phyloP scores from a whole-genome alignment of 441 rosid genomes.

The Erodium moschatum region DNA sequence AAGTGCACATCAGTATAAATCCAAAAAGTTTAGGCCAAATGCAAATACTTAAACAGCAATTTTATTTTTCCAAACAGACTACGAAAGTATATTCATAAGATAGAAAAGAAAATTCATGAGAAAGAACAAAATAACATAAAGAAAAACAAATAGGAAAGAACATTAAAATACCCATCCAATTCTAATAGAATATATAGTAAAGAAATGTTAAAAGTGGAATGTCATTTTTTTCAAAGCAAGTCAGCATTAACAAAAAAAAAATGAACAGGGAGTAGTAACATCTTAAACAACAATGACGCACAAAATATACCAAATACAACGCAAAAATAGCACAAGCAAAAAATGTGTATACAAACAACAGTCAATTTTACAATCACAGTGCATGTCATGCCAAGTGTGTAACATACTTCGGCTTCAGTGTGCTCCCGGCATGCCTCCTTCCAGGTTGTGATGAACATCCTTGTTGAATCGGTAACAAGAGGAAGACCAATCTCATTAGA shows the following conservation, averaged over 20 bases:
- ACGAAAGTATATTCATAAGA: neutral
- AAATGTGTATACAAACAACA: neutral
- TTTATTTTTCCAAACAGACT: neutral
- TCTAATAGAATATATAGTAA: neutral
- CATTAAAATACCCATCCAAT: neutral
- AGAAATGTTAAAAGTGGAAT: neutral
- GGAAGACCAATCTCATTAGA: constrained; percentile 37
- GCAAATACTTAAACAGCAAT: neutral
- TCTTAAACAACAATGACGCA: neutral
- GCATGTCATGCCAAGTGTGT: constrained; percentile 1
- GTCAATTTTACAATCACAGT: neutral
- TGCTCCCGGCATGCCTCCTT: constrained; percentile 66
- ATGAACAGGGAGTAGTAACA: neutral
- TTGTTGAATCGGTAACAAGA: constrained; percentile 40
- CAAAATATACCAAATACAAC: neutral
- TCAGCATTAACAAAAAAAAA: neutral
- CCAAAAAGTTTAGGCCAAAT: neutral
- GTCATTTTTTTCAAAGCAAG: neutral
- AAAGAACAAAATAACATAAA: neutral
- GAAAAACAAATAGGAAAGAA: neutral
- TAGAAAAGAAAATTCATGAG: constrained; percentile 1
- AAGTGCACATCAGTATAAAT: neutral
- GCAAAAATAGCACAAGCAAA: neutral
- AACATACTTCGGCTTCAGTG: constrained; percentile 41
- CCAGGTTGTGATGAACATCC: constrained; percentile 71